Percentiles rank a stretch among this genome's conserved stretches.
phyloP scores from a whole-genome alignment of 1,284 basidiomycete genomes.

The Ustilago crameri region DNA sequence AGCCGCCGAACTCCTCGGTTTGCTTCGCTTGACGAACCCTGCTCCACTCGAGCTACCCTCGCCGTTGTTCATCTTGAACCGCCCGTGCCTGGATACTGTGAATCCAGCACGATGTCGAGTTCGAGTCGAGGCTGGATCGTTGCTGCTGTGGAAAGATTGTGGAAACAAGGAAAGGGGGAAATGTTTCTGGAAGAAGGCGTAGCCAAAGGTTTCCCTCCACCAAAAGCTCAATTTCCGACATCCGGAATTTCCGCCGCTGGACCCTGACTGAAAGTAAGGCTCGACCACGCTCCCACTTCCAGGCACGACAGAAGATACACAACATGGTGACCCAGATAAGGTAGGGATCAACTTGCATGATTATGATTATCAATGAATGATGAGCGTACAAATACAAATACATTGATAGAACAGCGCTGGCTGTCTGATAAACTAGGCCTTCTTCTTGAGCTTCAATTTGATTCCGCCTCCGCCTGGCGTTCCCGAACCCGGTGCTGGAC shows the following conservation, averaged over 20 bases:
- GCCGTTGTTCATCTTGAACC: slow-evolving; percentile 17
- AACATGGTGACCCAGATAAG: no score
- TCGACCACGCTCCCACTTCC: no score
- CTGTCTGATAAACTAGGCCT: slow-evolving; percentile 11
- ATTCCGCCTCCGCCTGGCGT: slow-evolving; percentile 28
- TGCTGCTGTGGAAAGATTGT: no score
- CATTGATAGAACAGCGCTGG: neutral
- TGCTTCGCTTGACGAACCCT: slow-evolving; percentile 40
- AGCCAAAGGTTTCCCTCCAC: slow-evolving; percentile 18
- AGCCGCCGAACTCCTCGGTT: slow-evolving; percentile 24
- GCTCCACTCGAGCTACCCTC: slow-evolving; percentile 1
- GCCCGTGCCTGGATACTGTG: neutral
- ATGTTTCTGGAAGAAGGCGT: slow-evolving; percentile 2
- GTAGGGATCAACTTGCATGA: no score
- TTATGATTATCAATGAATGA: neutral
- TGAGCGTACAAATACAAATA: slow-evolving; percentile 23
- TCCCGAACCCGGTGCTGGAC: slow-evolving; percentile 31
- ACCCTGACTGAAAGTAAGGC: neutral
- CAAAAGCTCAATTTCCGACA: slow-evolving; percentile 9
- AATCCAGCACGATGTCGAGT: neutral
- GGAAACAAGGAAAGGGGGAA: neutral
- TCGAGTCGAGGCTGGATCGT: neutral
- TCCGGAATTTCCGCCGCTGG: slow-evolving; percentile 15
- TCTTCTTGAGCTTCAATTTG: slow-evolving; percentile 55
- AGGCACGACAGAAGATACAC: no score